These are phyloP conservation scores for Coniochaeta hoffmannii DNA, from an alignment of 2,329 filamentous ascomycete genomes.

Conservation along the genomic window DNA sequence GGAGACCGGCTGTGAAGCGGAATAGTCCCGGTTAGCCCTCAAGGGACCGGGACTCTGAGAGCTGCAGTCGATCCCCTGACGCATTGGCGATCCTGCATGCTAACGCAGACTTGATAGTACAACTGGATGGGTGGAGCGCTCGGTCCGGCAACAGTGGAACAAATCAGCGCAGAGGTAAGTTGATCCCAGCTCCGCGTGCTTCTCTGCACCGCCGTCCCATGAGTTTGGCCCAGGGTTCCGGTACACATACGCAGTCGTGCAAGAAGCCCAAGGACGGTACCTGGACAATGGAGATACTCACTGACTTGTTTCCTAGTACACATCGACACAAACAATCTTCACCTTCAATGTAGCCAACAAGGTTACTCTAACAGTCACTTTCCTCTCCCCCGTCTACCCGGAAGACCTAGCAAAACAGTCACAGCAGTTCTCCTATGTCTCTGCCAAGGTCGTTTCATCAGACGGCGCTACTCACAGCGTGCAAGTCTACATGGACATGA, in stretches of 20 bases:
- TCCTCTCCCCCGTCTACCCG: constrained; percentile 63
- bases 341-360: constrained; percentile 55
- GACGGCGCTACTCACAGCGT: constrained; percentile 58
- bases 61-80: neutral
- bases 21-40: no score
- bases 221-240: no score
- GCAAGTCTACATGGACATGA: constrained; percentile 66
- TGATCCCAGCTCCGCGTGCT: neutral
- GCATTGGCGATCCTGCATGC: neutral
- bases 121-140: constrained; percentile 60
- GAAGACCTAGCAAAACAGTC: constrained; percentile 61
- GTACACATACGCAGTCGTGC: no score
- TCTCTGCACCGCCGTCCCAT: neutral
- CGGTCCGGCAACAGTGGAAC: constrained; percentile 43
- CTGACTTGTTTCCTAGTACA: constrained; percentile 37
- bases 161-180: constrained; percentile 45
- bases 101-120: constrained; percentile 25
- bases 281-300: neutral
- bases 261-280: no score
- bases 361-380: constrained; percentile 59
- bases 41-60: neutral
- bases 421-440: constrained; percentile 62
- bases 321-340: constrained; percentile 65
- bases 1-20: no score
- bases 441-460: constrained; percentile 53